A percentile compares a stretch with the other conserved stretches of the same genome.
These are phyloP conservation scores for Coniferiporia weirii DNA, from an alignment of 1,284 basidiomycete species.

Conservation along the genomic window DNA sequence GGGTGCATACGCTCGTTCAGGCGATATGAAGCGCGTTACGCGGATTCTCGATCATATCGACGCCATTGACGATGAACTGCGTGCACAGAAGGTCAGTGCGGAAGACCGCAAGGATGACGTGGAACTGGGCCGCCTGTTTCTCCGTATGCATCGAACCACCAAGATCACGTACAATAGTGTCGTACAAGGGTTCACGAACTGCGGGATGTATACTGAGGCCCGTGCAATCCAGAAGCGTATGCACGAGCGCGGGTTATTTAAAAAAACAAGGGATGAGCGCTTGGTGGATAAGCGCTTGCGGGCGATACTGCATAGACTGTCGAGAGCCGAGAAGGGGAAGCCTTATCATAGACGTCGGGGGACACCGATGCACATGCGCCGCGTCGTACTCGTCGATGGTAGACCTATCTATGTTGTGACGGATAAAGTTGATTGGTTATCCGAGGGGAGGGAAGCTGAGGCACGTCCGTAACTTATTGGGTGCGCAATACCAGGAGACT, in stretches of 20 bases:
- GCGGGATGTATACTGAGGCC: slow-evolving; percentile 6
- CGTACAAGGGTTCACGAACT: slow-evolving; percentile 10
- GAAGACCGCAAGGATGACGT: neutral
- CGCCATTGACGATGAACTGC: neutral
- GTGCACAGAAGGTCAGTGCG: neutral
- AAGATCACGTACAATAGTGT: slow-evolving; percentile 9
- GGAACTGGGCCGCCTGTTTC: neutral
- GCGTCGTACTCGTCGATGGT: neutral
- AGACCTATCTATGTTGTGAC: neutral
- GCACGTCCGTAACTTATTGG: too few relatives aligned
- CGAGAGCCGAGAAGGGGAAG: slow-evolving; percentile 9
- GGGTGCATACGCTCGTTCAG: slow-evolving; percentile 17
- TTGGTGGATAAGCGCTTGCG: slow-evolving; percentile 2
- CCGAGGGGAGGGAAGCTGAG: neutral
- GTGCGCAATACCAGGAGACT: too few relatives aligned
- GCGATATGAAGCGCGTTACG: slow-evolving; percentile 7
- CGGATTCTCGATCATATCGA: slow-evolving; percentile 8
- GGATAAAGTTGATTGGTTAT: slow-evolving; percentile 3
- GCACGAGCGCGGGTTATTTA: slow-evolving; percentile 6
- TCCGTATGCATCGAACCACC: neutral
- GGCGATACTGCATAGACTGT: slow-evolving; percentile 2
- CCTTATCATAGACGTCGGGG: neutral
- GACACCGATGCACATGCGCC: neutral
- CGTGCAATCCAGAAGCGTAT: slow-evolving; percentile 4
- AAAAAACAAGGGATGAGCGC: too few relatives aligned